Percentiles rank a stretch among this genome's conserved stretches.
phyloP scores from a whole-genome alignment of 2,329 filamentous ascomycete species.

The Phoma sp. region DNA sequence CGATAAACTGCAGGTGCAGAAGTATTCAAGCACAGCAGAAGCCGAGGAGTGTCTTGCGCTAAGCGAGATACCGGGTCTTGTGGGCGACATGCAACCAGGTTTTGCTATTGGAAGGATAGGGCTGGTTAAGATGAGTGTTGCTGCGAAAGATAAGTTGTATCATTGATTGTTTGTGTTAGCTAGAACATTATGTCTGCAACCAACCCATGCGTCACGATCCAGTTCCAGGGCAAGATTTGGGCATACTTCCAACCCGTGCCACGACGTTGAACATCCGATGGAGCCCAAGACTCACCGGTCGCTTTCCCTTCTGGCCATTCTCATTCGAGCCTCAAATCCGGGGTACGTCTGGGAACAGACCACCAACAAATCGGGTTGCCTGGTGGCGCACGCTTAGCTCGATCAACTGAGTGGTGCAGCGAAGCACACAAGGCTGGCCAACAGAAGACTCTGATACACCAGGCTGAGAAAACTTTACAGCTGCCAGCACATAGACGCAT shows the following conservation, averaged over 20 bases:
- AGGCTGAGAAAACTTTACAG: slow-evolving; percentile 31
- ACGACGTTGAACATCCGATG: neutral
- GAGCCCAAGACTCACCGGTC: neutral
- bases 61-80: neutral
- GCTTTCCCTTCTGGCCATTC: neutral
- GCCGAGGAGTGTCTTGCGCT: neutral
- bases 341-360: neutral
- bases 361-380: neutral
- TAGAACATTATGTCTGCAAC: neutral
- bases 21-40: neutral
- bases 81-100: slow-evolving; percentile 1
- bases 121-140: neutral
- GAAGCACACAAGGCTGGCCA: slow-evolving; percentile 30
- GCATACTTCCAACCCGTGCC: neutral
- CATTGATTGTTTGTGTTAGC: too few species aligned
- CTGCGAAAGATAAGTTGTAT: neutral
- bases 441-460: slow-evolving; percentile 19
- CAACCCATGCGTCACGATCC: neutral
- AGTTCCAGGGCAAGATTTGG: neutral
- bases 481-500: slow-evolving; percentile 33
- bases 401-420: slow-evolving; percentile 4
- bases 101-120: slow-evolving; percentile 2
- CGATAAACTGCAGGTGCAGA: neutral
- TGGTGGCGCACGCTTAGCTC: neutral
- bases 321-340: neutral